Base-by-base conservation (phyloP, 371 early-diverging fungal species). In the Thermomucor indicae-seudaticae region DNA sequence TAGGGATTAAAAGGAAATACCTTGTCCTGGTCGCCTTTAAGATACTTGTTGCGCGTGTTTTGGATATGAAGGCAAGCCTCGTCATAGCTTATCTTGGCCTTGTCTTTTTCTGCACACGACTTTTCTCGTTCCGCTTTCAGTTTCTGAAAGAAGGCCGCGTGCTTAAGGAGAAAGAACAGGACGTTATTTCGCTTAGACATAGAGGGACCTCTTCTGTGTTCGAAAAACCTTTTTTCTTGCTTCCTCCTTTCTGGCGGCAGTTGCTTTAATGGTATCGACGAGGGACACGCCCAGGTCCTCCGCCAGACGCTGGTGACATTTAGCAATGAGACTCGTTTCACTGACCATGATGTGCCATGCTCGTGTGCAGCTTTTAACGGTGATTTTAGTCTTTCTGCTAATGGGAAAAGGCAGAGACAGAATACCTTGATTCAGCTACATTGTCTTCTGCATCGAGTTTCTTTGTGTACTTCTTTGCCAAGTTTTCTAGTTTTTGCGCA, bases 221-320 rank as follows among this genome's bases (percentile, higher is more conserved):
- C n/a, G n/a, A n/a, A n/a, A n/a, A 64, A 86, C 91, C 80, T 88
- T 89, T 57, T 87, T 90, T 27, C 85, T 60, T 3, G 84, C 64
- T 23, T 90, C 88, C 34, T 92, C 91, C 47, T 86, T 83, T 60
- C 83, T 72, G 5, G 53, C 31, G 11, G 68, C 64, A 1, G 83
- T 48, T 2, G 57, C 48, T 58, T 88, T 88, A 12, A 89, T 53
- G 8, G 69, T 60, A 16, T 91, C 90, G 3, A 75, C 58, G 0
- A 89, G 62, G 19, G 49, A 48, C 8, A 53, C 52, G 31, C 70
- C 69, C 24, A 90, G 39, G 6, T 73, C 57, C 5, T 91, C 91
- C n/a, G 81, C 70, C 3, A 81, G 67, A 4, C 56, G 48, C 22
- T 65, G 43, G 40, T 86, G 78, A n/a, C 72, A 75, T 47, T 75